Evolutionary conservation across 2,329 filamentous ascomycete genomes (phyloP).

Genomic region (Epichloe uncinata): DNA sequence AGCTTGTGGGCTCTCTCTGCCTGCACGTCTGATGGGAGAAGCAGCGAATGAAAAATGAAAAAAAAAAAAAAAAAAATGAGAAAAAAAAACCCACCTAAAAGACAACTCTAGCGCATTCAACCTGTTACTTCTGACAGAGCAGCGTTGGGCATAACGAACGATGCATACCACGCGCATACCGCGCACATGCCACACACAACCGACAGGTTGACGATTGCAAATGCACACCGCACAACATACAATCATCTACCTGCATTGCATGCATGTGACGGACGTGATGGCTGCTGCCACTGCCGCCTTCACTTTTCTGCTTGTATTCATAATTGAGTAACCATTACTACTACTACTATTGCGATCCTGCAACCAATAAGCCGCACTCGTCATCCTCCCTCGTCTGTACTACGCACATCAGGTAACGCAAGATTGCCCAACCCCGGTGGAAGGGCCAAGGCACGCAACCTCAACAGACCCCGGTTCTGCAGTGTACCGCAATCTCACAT

Average conservation of each 20-base stretch:
- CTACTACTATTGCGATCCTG: not conserved
- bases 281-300: not conserved
- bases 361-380: not conserved
- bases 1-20: too few species aligned
- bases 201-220: not conserved
- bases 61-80: too few species aligned
- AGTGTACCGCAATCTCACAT: not conserved
- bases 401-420: not conserved
- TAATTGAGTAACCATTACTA: not conserved
- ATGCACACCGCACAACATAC: not conserved
- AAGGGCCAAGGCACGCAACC: not conserved
- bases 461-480: not conserved
- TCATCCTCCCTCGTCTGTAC: not conserved
- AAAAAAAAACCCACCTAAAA: too few species aligned
- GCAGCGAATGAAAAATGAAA: not conserved
- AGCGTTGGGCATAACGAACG: not conserved
- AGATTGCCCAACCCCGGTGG: conserved; percentile 1
- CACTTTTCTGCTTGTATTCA: not conserved
- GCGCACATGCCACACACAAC: not conserved
- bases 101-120: not conserved
- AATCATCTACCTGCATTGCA: not conserved
- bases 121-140: not conserved
- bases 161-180: not conserved
- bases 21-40: not conserved
- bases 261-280: not conserved